These are phyloP conservation scores for Gossypium longicalyx DNA, from an alignment of 345 rosid species.

Conservation along the genomic window DNA sequence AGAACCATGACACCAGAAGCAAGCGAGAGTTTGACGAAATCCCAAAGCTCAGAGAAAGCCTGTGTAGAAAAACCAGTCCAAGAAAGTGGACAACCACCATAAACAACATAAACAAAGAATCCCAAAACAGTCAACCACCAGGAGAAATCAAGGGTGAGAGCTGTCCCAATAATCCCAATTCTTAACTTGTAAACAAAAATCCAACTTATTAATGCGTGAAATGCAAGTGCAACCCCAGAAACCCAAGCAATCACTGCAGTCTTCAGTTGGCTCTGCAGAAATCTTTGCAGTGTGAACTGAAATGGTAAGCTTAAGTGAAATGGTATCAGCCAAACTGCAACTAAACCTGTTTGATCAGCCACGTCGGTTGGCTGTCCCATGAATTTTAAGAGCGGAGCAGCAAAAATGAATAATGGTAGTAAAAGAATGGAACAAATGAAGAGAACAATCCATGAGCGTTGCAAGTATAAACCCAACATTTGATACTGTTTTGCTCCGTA, in stretches of 20 bases:
- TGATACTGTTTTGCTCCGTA: constrained; percentile 45
- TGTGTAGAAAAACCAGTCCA: constrained; percentile 58
- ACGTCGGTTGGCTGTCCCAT: constrained; percentile 45
- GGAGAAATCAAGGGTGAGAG: constrained; percentile 47
- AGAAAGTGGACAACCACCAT: constrained; percentile 48
- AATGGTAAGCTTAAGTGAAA: constrained; percentile 54
- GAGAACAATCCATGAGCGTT: constrained; percentile 51
- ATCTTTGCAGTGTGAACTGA: constrained; percentile 52
- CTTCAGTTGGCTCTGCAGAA: constrained; percentile 53
- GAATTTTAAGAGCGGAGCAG: constrained; percentile 44
- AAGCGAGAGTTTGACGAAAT: constrained; percentile 45
- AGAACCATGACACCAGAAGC: constrained; percentile 58
- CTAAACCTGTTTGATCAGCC: constrained; percentile 46
- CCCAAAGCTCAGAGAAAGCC: constrained; percentile 49
- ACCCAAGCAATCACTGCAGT: constrained; percentile 45
- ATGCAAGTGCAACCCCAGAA: constrained; percentile 32
- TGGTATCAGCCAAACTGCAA: constrained; percentile 54
- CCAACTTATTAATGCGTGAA: constrained; percentile 46
- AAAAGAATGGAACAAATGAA: constrained; percentile 38
- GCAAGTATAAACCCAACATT: constrained; percentile 49
- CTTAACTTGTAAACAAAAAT: constrained; percentile 41
- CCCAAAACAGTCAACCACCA: constrained; percentile 57
- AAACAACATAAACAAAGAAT: constrained; percentile 32
- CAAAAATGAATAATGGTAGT: constrained; percentile 38
- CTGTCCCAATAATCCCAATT: constrained; percentile 47